These are phyloP conservation scores for Aspergillus sojae DNA, from an alignment of 2,329 filamentous ascomycete species.

Conservation along the genomic window DNA sequence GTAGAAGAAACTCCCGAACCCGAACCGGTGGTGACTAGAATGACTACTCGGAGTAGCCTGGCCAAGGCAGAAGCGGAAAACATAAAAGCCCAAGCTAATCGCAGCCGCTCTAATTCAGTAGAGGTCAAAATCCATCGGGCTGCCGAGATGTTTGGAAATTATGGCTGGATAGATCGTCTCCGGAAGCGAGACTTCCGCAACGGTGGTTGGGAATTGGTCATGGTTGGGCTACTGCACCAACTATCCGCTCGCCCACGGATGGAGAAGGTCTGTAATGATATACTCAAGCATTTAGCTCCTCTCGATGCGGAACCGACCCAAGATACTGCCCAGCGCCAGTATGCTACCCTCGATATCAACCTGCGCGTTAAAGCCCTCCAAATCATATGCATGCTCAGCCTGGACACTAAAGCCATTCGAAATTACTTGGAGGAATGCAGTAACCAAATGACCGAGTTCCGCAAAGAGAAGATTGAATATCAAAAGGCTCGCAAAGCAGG, in stretches of 20 bases:
- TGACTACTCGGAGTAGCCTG: slow-evolving; percentile 83
- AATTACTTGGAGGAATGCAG: slow-evolving; percentile 90
- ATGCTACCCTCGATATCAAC: slow-evolving; percentile 79
- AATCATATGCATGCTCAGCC: slow-evolving; percentile 80
- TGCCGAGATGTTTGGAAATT: slow-evolving; percentile 71
- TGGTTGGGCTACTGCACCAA: slow-evolving; percentile 84
- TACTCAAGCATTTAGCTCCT: slow-evolving; percentile 81
- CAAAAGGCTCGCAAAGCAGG: slow-evolving; percentile 73
- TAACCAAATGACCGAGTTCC: slow-evolving; percentile 89
- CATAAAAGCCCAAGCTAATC: slow-evolving; percentile 61
- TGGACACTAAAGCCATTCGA: slow-evolving; percentile 83
- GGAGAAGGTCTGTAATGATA: slow-evolving; percentile 72
- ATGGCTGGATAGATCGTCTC: slow-evolving; percentile 83
- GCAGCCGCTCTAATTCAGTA: slow-evolving; percentile 46
- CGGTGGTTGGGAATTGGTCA: slow-evolving; percentile 88
- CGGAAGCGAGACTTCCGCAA: slow-evolving; percentile 81
- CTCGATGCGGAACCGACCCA: slow-evolving; percentile 72
- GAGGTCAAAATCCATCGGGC: slow-evolving; percentile 55
- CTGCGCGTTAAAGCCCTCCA: slow-evolving; percentile 78
- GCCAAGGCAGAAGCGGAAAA: slow-evolving; percentile 77
- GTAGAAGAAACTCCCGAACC: slow-evolving; percentile 66
- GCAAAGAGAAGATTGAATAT: slow-evolving; percentile 93
- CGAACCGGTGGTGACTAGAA: slow-evolving; percentile 63
- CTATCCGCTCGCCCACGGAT: slow-evolving; percentile 74
- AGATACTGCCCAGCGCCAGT: slow-evolving; percentile 73